A percentile compares a stretch with the other conserved stretches of the same genome.
These are phyloP conservation scores for Penicilliopsis zonata DNA, from an alignment of 495 filamentous ascomycete genomes.

Conservation along the genomic window DNA sequence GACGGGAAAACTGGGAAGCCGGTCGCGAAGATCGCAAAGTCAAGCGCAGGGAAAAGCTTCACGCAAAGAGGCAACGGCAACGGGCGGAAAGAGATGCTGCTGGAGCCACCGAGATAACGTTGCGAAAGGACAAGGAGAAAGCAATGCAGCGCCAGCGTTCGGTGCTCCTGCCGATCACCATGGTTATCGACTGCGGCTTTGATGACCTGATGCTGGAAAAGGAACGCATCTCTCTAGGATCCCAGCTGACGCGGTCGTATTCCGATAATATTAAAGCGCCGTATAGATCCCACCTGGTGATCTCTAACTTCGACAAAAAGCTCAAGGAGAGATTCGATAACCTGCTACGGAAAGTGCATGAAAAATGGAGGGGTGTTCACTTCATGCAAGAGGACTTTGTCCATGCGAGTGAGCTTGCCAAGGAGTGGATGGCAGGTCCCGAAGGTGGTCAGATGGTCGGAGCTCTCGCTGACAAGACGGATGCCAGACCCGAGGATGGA, in stretches of 20 bases:
- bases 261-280: constrained; percentile 63
- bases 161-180: constrained; percentile 53
- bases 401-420: constrained; percentile 45
- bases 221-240: constrained; percentile 68
- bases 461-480: constrained; percentile 30
- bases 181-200: constrained; percentile 87
- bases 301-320: constrained; percentile 65
- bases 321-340: constrained; percentile 73
- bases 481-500: constrained; percentile 31
- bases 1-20: constrained; percentile 54
- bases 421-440: constrained; percentile 42
- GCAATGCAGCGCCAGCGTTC: constrained; percentile 21
- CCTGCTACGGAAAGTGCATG: constrained; percentile 50
- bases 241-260: constrained; percentile 78
- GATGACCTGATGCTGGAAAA: constrained; percentile 77
- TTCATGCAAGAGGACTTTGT: constrained; percentile 62
- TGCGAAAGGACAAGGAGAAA: constrained; percentile 11
- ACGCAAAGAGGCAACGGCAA: constrained; percentile 50
- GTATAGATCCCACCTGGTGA: constrained; percentile 53
- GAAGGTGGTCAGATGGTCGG: constrained; percentile 38
- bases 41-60: constrained; percentile 59
- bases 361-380: constrained; percentile 65
- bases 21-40: constrained; percentile 55
- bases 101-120: not conserved
- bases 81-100: constrained; percentile 20